Evolutionary conservation across 2,329 filamentous ascomycete species (phyloP), one percentile per base, ranked within the genome.

Genomic region (Phialemonium atrogriseum): DNA sequence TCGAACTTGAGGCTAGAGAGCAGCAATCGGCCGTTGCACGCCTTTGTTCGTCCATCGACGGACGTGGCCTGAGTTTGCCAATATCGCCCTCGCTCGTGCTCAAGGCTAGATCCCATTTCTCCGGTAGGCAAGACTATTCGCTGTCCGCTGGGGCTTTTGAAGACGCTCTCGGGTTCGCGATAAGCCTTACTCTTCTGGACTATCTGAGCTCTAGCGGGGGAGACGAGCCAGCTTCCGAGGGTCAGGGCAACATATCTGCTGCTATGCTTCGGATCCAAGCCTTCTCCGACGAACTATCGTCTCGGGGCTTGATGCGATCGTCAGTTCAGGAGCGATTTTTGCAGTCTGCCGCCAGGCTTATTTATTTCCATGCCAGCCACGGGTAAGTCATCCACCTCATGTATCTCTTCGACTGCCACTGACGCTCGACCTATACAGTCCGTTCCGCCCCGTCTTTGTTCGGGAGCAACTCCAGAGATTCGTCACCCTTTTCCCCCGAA

Each of bases 381-480:
- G 72, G 68, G 68, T 71, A 45, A 53, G 65, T 48, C 5, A 4
- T 4, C 10, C 13, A 15, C 6, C 19, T 23, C 22, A 20, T 27
- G 30, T 4, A 10, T 23, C 5, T 12, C 15, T 17, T 3, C n/a
- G 16, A 18, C 4, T 26, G 3, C 7, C 23, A 8, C 23, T 20
- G 16, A 11, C 13, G 2, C 5, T 17, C 11, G 7, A 10, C n/a
- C 24, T 15, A 7, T 32, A 16, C 32, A 74, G 73, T 4, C 69
- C 80, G 3, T 86, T 83, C 55, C 78, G 79, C 32, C 80, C 84
- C 5, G 60, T 66, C 0, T 66, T 77, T 12, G 54, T 93, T 20
- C 77, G 82, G 25, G 56, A 68, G 7, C 61, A 78, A 10, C 58
- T 94, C 1, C 56, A 62, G 5, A 57, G 64, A 3, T 82, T 80